Evolutionary conservation across 371 early-diverging fungal genomes (phyloP).

Genomic region (Syncephalastrum sp.): DNA sequence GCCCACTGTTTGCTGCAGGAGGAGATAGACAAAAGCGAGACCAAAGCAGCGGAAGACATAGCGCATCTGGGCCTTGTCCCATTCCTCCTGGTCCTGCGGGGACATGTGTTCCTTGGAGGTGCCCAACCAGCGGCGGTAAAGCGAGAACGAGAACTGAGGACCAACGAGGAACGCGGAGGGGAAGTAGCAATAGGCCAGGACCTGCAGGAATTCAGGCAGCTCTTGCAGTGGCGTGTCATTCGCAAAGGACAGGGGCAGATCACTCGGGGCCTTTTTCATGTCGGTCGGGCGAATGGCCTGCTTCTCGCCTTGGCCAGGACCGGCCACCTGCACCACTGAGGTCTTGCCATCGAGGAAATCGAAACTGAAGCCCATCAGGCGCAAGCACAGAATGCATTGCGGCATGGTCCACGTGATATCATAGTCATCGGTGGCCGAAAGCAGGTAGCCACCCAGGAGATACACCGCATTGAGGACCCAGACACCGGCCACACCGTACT

Average conservation of each 20-base stretch:
- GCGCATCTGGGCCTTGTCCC: constrained; percentile 37
- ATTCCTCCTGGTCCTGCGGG: constrained; percentile 36
- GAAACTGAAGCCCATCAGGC: constrained; percentile 71
- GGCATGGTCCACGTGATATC: constrained; percentile 75
- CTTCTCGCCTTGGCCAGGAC: constrained; percentile 11
- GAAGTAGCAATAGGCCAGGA: constrained; percentile 61
- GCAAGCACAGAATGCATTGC: constrained; percentile 70
- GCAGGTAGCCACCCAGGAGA: constrained; percentile 56
- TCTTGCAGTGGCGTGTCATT: constrained; percentile 33
- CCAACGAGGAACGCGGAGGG: constrained; percentile 70
- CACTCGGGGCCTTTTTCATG: constrained; percentile 13
- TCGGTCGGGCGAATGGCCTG: constrained; percentile 10
- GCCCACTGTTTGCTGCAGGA: constrained; percentile 50
- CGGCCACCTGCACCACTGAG: constrained; percentile 14
- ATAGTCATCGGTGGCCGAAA: constrained; percentile 56
- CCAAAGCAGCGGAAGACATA: constrained; percentile 47
- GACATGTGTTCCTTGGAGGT: constrained; percentile 25
- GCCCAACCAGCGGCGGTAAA: constrained; percentile 57
- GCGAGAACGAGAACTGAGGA: constrained; percentile 72
- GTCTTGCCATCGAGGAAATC: constrained; percentile 59
- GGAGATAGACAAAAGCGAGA: constrained; percentile 53
- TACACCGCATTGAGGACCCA: constrained; percentile 67
- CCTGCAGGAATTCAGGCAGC: constrained; percentile 52
- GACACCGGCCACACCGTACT: constrained; percentile 39
- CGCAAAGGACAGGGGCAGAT: constrained; percentile 35